Evolutionary conservation across 108 stramenopile genomes (phyloP).

Genomic region (Schizochytrium sp.): DNA sequence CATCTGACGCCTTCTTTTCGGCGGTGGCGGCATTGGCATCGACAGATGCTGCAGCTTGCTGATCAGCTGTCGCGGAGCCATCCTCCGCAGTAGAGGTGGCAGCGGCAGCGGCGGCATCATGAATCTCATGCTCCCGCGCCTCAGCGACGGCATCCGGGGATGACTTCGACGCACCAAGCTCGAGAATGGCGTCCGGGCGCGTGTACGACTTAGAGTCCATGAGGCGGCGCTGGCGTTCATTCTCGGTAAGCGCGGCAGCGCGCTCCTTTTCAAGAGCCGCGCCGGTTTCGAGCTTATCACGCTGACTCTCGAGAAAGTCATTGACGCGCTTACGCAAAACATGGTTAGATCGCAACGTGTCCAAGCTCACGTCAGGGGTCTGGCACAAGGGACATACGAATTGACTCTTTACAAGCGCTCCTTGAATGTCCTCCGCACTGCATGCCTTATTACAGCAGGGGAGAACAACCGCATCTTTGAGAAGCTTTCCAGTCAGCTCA

Average conservation of each 20-base stretch:
- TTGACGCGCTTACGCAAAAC: background rate
- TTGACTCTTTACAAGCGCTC: slow-evolving; percentile 7
- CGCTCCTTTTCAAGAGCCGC: background rate
- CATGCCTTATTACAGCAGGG: background rate
- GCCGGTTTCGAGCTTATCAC: background rate
- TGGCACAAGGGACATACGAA: slow-evolving; percentile 13
- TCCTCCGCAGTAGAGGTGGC: background rate
- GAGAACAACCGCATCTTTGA: background rate
- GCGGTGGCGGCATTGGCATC: background rate
- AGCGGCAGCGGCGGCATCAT: no score
- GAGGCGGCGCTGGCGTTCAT: background rate
- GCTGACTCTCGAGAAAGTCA: background rate
- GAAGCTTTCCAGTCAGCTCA: background rate
- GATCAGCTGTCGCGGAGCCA: background rate
- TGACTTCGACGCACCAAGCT: background rate
- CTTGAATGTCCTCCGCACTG: background rate
- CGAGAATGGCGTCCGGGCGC: slow-evolving; percentile 3
- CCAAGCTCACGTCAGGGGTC: background rate
- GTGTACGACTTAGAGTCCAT: background rate
- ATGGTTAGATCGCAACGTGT: background rate
- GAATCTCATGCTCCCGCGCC: no score
- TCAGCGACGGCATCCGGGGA: no score
- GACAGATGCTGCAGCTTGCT: background rate
- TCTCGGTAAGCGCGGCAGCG: background rate
- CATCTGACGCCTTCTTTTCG: background rate